phyloP scores from a whole-genome alignment of 2,329 filamentous ascomycete species.

The Parastagonospora nodorum region DNA sequence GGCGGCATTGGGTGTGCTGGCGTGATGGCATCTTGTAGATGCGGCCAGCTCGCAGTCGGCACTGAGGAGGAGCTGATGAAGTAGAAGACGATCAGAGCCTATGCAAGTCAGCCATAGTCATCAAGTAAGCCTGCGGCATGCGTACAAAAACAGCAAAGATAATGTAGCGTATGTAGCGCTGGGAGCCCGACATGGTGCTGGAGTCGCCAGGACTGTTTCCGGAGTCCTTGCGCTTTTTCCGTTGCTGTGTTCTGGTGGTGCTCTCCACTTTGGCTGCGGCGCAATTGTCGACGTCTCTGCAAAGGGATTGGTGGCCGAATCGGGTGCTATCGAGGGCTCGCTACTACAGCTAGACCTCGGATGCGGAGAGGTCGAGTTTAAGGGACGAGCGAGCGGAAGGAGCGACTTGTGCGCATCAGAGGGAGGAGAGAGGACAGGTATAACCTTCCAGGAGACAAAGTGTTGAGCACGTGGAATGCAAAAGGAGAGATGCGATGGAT shows the following conservation, averaged over 20 bases:
- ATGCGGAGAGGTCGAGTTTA: not conserved
- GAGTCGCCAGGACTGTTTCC: constrained; percentile 16
- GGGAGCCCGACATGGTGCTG: constrained; percentile 70
- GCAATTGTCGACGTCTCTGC: not conserved
- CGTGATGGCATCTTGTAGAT: constrained; percentile 23
- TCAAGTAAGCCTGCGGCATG: not conserved
- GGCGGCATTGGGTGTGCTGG: constrained; percentile 12
- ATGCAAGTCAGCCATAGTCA: constrained; percentile 15
- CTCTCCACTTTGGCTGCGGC: constrained; percentile 37
- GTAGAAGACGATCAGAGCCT: constrained; percentile 76
- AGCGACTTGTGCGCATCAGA: constrained; percentile 14
- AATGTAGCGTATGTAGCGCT: constrained; percentile 74
- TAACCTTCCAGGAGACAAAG: not conserved
- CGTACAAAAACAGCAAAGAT: constrained; percentile 81
- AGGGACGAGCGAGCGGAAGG: constrained; percentile 12
- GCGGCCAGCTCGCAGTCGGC: constrained; percentile 41
- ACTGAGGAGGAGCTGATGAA: constrained; percentile 71
- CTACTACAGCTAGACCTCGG: too few relatives aligned
- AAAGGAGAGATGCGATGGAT: constrained; percentile 17
- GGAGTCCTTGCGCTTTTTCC: constrained; percentile 21
- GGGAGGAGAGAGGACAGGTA: not conserved
- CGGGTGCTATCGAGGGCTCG: too few relatives aligned
- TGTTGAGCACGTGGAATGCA: constrained; percentile 1
- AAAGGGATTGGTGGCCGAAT: not conserved
- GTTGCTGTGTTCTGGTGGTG: constrained; percentile 17